phyloP scores from a whole-genome alignment of 1,139 yeast genomes.

The Suhomyces ambrosiae region DNA sequence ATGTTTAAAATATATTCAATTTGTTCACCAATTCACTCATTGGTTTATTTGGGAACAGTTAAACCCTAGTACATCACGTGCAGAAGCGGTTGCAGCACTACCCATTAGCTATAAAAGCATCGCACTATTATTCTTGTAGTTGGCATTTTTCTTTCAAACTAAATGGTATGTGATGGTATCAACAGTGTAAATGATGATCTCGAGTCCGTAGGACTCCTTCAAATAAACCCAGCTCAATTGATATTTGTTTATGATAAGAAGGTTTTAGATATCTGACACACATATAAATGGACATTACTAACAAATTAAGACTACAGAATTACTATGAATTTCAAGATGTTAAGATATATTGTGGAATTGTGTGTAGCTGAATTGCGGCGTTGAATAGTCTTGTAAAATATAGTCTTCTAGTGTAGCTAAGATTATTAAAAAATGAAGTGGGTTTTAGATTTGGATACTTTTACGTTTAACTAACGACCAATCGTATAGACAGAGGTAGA shows the following conservation, averaged over 20 bases:
- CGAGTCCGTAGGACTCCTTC: conserved; percentile 47
- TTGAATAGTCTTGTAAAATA: too few relatives aligned
- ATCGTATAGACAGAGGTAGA: too few relatives aligned
- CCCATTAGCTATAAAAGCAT: conserved; percentile 2
- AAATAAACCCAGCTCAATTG: conserved; percentile 56
- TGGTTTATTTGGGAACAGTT: too few relatives aligned
- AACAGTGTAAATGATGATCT: conserved; percentile 37
- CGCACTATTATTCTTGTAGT: not conserved
- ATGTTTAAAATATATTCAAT: too few relatives aligned
- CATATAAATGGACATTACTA: conserved; percentile 9
- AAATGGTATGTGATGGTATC: conserved; percentile 1
- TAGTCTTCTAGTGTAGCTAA: too few relatives aligned
- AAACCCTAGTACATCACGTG: conserved; percentile 4
- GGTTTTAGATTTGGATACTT: too few relatives aligned
- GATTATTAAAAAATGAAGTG: too few relatives aligned
- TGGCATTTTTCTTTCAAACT: not conserved
- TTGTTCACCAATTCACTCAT: too few relatives aligned
- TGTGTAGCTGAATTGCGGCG: too few relatives aligned
- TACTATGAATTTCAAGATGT: too few relatives aligned
- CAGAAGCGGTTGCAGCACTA: conserved; percentile 1
- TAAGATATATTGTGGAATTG: too few relatives aligned
- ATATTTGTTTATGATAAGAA: conserved; percentile 54
- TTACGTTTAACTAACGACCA: too few relatives aligned
- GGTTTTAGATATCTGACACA: conserved; percentile 37
- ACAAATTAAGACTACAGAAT: conserved; percentile 3